Percentiles rank a stretch among this genome's conserved stretches.
Conservation (phyloP, 768 basidiomycete genomes). For the Suillus variegatus region DNA sequence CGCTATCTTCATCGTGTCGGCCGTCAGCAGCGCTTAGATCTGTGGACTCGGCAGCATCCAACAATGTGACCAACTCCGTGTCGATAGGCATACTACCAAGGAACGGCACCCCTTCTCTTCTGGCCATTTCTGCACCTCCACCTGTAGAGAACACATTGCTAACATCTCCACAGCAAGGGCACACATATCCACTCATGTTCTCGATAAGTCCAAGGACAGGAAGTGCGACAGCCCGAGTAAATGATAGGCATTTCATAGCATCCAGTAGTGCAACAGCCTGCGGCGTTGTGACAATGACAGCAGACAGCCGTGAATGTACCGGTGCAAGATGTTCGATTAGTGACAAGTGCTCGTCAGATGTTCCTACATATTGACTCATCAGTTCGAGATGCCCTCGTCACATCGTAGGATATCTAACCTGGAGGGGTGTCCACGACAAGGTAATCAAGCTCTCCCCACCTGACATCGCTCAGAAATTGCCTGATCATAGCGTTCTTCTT, state of each 20-base stretch:
- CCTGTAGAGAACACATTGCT: conserved; percentile 94
- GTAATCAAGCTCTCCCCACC: conserved; percentile 94
- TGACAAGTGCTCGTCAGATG: conserved; percentile 97
- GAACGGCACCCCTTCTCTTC: conserved; percentile 69
- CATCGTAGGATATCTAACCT: conserved; percentile 51
- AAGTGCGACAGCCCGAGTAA: conserved; percentile 84
- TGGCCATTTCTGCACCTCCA: conserved; percentile 88
- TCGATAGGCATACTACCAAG: conserved; percentile 93
- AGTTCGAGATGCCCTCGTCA: conserved; percentile 10
- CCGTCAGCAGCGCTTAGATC: conserved; percentile 19
- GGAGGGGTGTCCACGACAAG: conserved; percentile 95
- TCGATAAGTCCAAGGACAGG: conserved; percentile 92
- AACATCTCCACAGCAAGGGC: conserved; percentile 95
- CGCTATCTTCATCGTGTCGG: conserved; percentile 22
- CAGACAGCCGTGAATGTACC: conserved; percentile 72
- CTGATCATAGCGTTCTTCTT: conserved; percentile 99
- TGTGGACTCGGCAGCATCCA: conserved; percentile 64
- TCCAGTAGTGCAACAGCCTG: conserved; percentile 96
- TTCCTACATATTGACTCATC: conserved; percentile 57
- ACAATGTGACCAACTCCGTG: conserved; percentile 80
- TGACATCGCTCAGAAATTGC: conserved; percentile 92
- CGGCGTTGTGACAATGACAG: conserved; percentile 94
- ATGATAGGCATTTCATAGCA: conserved; percentile 94
- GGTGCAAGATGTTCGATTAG: conserved; percentile 92
- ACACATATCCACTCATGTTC: conserved; percentile 98